Conservation (phyloP, 2,329 filamentous ascomycete species). For the Aspergillus clavatus region DNA sequence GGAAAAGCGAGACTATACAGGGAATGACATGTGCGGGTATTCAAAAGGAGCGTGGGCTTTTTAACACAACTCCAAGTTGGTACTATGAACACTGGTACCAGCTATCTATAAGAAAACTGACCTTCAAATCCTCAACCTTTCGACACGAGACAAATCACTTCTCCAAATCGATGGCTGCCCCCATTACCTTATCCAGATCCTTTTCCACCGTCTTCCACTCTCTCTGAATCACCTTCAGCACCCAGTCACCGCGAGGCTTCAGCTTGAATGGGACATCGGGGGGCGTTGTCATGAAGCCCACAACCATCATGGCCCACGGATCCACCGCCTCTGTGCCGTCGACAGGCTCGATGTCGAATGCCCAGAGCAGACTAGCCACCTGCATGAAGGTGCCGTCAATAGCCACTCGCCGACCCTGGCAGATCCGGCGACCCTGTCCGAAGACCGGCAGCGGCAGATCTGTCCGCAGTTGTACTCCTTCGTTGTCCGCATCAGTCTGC, state of each 20-base stretch:
- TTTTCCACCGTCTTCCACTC: constrained; percentile 18
- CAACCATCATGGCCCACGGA: constrained; percentile 20
- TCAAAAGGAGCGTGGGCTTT: too few species aligned
- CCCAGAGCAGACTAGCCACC: constrained; percentile 20
- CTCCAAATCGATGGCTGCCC: constrained; percentile 13
- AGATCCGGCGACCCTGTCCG: constrained; percentile 20
- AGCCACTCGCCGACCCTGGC: constrained; percentile 20
- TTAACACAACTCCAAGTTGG: too few species aligned
- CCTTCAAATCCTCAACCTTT: too few species aligned
- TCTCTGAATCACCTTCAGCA: constrained; percentile 7
- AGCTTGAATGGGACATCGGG: constrained; percentile 15
- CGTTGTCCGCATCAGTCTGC: neutral
- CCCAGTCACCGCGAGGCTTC: constrained; percentile 17
- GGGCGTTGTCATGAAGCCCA: constrained; percentile 23
- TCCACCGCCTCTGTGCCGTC: constrained; percentile 14
- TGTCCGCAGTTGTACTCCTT: constrained; percentile 7
- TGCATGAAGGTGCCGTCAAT: constrained; percentile 20
- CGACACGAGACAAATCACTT: too few species aligned
- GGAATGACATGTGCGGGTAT: too few species aligned
- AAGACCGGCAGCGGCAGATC: constrained; percentile 20
- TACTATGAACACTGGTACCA: too few species aligned
- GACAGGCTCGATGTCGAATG: constrained; percentile 16
- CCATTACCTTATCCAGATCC: constrained; percentile 15
- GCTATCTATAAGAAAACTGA: too few species aligned
- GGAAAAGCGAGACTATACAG: too few species aligned